These are phyloP conservation scores for Heliamphora exappendiculata DNA, from an alignment of 148 eudicot genomes.

Conservation along the genomic window DNA sequence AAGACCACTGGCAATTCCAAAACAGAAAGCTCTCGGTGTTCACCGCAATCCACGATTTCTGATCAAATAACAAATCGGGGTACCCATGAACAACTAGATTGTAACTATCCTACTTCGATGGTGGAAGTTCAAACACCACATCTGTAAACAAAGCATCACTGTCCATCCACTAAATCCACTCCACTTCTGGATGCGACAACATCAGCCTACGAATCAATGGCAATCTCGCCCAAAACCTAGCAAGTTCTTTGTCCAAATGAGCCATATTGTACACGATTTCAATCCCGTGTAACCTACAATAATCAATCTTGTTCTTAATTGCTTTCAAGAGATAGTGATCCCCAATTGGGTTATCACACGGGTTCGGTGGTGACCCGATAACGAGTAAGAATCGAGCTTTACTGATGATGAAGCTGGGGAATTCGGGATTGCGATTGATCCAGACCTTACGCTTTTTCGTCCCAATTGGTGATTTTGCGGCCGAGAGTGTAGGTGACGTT, in stretches of 20 bases:
- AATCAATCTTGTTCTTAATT: conserved; percentile 75
- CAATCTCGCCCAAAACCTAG: conserved; percentile 68
- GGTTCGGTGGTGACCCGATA: conserved; percentile 63
- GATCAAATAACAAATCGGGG: conserved; percentile 50
- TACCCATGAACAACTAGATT: conserved; percentile 71
- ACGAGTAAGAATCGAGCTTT: conserved; percentile 52
- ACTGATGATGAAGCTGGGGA: conserved; percentile 35
- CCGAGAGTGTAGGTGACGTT: conserved; percentile 51
- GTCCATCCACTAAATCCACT: conserved; percentile 93
- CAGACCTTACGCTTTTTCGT: conserved; percentile 35
- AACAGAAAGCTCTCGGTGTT: conserved; percentile 65
- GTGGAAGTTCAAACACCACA: conserved; percentile 63
- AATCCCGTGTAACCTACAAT: conserved; percentile 64
- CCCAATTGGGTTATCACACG: conserved; percentile 73
- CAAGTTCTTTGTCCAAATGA: conserved; percentile 54
- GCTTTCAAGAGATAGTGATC: conserved; percentile 65
- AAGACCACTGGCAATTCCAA: conserved; percentile 70
- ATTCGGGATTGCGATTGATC: conserved; percentile 45
- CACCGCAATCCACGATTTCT: conserved; percentile 63
- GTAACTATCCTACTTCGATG: conserved; percentile 33
- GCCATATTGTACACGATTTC: conserved; percentile 67
- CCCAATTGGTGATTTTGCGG: conserved; percentile 51
- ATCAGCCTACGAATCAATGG: conserved; percentile 55
- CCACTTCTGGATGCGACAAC: conserved; percentile 76
- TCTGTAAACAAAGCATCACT: conserved; percentile 80